Base-by-base conservation (phyloP, 331 rosid genomes). In the Ulmus americana region DNA sequence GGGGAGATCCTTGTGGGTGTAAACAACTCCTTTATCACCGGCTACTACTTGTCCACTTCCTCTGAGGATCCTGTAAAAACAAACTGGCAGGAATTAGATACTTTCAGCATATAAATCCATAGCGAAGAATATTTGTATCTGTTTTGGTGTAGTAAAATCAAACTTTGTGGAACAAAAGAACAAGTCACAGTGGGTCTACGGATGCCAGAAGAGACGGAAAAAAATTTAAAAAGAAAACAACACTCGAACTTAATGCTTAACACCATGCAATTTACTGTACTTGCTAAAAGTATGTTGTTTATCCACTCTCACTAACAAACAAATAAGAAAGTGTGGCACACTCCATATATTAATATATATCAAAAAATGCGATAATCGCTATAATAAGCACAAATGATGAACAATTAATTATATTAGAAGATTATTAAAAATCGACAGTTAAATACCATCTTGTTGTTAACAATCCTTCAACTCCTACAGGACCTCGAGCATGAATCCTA, bases 381-480 rank as follows among this genome's bases (percentile, higher is more conserved):
- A 41, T 16, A 13, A 10, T 35, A 53, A 13, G 60, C 55, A 39
- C 48, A 63, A 41, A 12, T 12, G n/a, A 46, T 14, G 7, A 20
- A 16, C 39, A 8, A 14, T 61, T 14, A 59, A 16, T n/a, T 28
- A 28, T 28, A 20, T 20, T 20, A 28, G 35, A 28, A 28, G 35
- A 28, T 28, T 16, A 18, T 61, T 35, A 57, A 15, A 47, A 65
- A n/a, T 22, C 61, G 15, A 48, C 12, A 45, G 72, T n/a, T 49
- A 80, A 22, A n/a, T 90, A 94, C 99, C 99, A 94, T 85, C 90
- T 71, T 39, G 95, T 94, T 44, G 99, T 94, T 77, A 94, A 73
- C 67, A 94, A 66, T 76, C 99, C 99, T 73, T 89, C 98, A 39
- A 94, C 97, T 87, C 99, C 99, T 7, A 94, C 99, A 0, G 99